phyloP scores from a whole-genome alignment of 2,329 filamentous ascomycete genomes.

The Aspergillus versicolor region DNA sequence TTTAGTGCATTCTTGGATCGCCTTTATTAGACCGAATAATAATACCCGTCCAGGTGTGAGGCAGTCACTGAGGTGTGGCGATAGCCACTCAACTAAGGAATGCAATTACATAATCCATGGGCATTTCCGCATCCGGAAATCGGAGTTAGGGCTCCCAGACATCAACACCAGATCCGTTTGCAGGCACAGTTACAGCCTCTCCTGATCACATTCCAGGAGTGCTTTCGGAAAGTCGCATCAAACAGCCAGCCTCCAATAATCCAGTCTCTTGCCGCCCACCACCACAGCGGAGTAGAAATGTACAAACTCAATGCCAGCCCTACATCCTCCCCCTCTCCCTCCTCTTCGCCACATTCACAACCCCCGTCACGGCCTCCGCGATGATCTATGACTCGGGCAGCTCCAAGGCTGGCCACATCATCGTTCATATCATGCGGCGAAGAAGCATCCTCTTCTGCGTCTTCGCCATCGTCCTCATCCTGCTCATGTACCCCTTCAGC shows the following conservation, averaged over 20 bases:
- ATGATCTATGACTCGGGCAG: background rate
- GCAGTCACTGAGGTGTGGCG: too few relatives aligned
- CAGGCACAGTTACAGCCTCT: background rate
- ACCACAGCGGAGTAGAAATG: background rate
- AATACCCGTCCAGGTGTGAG: too few relatives aligned
- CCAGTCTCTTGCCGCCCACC: background rate
- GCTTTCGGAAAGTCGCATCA: background rate
- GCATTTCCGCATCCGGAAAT: background rate
- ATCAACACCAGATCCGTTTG: background rate
- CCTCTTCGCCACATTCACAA: background rate
- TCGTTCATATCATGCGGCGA: constrained; percentile 1
- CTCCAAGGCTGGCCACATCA: background rate
- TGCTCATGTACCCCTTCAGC: constrained; percentile 4
- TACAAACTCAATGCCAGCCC: background rate
- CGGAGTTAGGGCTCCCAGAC: background rate
- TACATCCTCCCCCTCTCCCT: background rate
- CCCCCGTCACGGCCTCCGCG: too few relatives aligned
- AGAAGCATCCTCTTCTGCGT: background rate
- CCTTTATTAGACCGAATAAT: too few relatives aligned
- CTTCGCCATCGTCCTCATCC: background rate
- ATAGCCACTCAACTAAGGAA: too few relatives aligned
- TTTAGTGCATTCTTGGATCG: too few relatives aligned
- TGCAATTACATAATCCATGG: background rate
- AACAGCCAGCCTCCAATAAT: background rate
- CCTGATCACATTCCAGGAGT: background rate